These are phyloP conservation scores for Pythium apleroticum DNA, from an alignment of 352 stramenopile genomes.

Conservation along the genomic window DNA sequence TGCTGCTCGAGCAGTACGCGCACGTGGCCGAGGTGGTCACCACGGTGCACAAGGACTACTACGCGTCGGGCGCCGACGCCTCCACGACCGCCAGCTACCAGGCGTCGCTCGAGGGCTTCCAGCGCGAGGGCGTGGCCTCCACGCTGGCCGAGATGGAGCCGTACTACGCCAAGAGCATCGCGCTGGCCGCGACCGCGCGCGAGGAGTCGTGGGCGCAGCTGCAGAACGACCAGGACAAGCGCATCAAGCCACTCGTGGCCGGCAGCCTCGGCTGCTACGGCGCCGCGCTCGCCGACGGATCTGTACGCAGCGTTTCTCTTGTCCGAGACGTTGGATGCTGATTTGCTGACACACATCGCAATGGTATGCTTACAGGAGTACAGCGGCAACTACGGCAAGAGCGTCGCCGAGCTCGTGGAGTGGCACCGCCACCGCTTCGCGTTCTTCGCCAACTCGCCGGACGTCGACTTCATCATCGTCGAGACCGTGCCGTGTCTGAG, in stretches of 20 bases:
- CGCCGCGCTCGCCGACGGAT: constrained; percentile 80
- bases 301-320: constrained; percentile 36
- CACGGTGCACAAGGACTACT: constrained; percentile 74
- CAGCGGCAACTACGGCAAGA: constrained; percentile 76
- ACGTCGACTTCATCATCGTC: constrained; percentile 75
- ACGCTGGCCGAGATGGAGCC: constrained; percentile 45
- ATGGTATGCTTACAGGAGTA: constrained; percentile 69
- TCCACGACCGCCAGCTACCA: constrained; percentile 87
- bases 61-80: constrained; percentile 72
- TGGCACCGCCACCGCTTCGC: constrained; percentile 78
- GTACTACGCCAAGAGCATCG: constrained; percentile 75
- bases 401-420: constrained; percentile 58
- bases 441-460: constrained; percentile 52
- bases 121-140: constrained; percentile 53
- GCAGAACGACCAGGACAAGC: constrained; percentile 30
- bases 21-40: constrained; percentile 59
- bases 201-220: constrained; percentile 55
- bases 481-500: constrained; percentile 87
- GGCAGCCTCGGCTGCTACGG: constrained; percentile 88
- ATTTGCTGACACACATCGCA: constrained; percentile 7
- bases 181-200: constrained; percentile 63
- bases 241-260: constrained; percentile 70
- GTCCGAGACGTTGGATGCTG: background rate
- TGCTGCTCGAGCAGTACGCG: constrained; percentile 58
- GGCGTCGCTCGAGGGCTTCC: constrained; percentile 81